A percentile compares a stretch with the other conserved stretches of the same genome.
phyloP scores from a whole-genome alignment of 2,329 filamentous ascomycete genomes.

The Remersonia thermophila region DNA sequence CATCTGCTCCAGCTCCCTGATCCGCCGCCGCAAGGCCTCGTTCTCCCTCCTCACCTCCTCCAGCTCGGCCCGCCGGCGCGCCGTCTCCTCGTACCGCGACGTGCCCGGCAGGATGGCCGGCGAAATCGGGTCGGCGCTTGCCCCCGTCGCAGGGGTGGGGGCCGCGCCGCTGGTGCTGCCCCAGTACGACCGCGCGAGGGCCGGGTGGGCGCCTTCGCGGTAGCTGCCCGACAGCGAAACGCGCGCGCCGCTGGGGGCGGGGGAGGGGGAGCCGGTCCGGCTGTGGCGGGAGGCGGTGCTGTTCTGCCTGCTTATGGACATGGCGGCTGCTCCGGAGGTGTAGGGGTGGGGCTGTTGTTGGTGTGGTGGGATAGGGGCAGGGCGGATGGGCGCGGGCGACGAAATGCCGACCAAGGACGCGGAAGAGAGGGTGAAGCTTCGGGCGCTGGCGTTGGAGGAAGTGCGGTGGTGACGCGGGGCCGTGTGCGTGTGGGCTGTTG shows the following conservation, averaged over 20 bases:
- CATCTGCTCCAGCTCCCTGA: slow-evolving; percentile 48
- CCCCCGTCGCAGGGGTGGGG: slow-evolving; percentile 24
- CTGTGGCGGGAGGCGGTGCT: slow-evolving; percentile 43
- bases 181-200: slow-evolving; percentile 1
- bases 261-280: slow-evolving; percentile 37
- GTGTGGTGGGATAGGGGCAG: slow-evolving; percentile 10
- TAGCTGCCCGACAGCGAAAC: slow-evolving; percentile 29
- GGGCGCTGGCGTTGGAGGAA: slow-evolving; percentile 41
- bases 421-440: slow-evolving; percentile 35
- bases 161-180: slow-evolving; percentile 26
- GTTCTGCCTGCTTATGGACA: slow-evolving; percentile 41
- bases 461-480: slow-evolving; percentile 49
- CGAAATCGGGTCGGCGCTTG: slow-evolving; percentile 23
- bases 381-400: slow-evolving; percentile 31
- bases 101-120: slow-evolving; percentile 45
- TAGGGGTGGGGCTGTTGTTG: slow-evolving; percentile 9
- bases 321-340: slow-evolving; percentile 20
- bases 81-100: slow-evolving; percentile 49
- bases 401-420: slow-evolving; percentile 33
- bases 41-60: slow-evolving; percentile 53
- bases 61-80: slow-evolving; percentile 46
- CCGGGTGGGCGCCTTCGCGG: slow-evolving; percentile 1
- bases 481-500: slow-evolving; percentile 37
- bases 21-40: slow-evolving; percentile 45
- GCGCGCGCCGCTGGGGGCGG: slow-evolving; percentile 9